Percentiles rank a stretch among this genome's conserved stretches.
phyloP scores from a whole-genome alignment of 176 grass and related monocot species.

The Cocos nucifera region DNA sequence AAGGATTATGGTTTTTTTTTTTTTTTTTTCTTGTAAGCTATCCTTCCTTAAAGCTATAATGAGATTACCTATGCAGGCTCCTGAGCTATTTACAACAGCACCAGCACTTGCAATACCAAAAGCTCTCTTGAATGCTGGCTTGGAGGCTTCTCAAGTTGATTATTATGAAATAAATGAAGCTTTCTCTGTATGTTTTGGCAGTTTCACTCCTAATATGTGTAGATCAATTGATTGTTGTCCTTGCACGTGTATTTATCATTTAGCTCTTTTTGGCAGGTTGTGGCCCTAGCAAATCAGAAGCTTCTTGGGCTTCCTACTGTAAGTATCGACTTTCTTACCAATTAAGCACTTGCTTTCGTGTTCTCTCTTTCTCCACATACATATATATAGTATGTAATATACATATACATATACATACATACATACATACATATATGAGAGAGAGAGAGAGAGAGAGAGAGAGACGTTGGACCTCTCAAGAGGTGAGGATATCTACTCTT shows the following conservation, averaged over 20 bases:
- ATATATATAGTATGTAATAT: too few relatives aligned
- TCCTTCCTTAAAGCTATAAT: neutral
- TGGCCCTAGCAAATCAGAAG: conserved; percentile 97
- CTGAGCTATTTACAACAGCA: conserved; percentile 81
- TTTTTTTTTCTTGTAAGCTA: too few relatives aligned
- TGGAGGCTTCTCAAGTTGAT: conserved; percentile 72
- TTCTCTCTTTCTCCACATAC: too few relatives aligned
- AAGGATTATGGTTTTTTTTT: too few relatives aligned
- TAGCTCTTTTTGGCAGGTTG: conserved; percentile 34
- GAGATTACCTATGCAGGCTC: conserved; percentile 40
- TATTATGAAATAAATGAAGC: conserved; percentile 99
- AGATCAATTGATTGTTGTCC: too few relatives aligned
- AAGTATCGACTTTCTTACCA: conserved; percentile 21
- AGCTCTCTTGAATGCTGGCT: conserved; percentile 56
- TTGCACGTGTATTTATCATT: too few relatives aligned
- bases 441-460: too few relatives aligned
- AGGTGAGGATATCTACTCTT: too few relatives aligned
- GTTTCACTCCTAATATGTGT: neutral
- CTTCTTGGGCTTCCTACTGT: conserved; percentile 82
- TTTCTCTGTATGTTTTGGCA: conserved; percentile 45
- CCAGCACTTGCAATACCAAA: conserved; percentile 91
- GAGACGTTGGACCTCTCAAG: too few relatives aligned
- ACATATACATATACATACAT: too few relatives aligned
- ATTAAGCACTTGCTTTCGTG: too few relatives aligned
- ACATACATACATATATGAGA: too few relatives aligned